These are phyloP conservation scores for Xylariales sp. DNA, from an alignment of 2,329 filamentous ascomycete genomes.

Conservation along the genomic window DNA sequence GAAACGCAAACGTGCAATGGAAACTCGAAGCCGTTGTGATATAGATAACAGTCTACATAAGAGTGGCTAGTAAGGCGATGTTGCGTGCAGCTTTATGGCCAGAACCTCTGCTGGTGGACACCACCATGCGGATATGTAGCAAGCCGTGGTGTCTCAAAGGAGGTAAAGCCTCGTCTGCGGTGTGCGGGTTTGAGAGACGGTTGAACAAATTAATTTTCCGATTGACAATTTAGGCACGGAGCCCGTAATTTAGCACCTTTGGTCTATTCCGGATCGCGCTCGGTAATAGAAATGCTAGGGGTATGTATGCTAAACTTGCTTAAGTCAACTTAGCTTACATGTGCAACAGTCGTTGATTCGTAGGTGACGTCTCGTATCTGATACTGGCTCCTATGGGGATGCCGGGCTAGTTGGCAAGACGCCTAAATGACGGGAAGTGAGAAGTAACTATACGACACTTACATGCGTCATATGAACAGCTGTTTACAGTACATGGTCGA, in stretches of 20 bases:
- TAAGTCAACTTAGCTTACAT: neutral
- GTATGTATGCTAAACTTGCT: neutral
- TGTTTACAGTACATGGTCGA: neutral
- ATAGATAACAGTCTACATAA: neutral
- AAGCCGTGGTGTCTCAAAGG: neutral
- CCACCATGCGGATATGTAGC: neutral
- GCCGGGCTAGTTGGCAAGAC: neutral
- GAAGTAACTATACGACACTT: neutral
- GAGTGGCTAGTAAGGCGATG: neutral
- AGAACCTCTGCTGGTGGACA: neutral
- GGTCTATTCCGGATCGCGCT: neutral
- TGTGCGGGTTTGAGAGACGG: neutral
- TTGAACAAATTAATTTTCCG: neutral
- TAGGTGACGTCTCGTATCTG: neutral
- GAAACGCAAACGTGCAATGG: neutral
- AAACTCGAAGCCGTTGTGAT: neutral
- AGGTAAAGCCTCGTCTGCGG: constrained; percentile 8
- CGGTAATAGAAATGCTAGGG: neutral
- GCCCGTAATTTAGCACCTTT: neutral
- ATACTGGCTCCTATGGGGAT: neutral
- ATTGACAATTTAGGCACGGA: neutral
- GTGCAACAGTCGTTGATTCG: constrained; percentile 12
- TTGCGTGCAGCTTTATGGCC: constrained; percentile 13
- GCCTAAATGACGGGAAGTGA: neutral
- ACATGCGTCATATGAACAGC: neutral